Evolutionary conservation across 495 filamentous ascomycete species (phyloP).

Genomic region (Corynascus novoguineensis): DNA sequence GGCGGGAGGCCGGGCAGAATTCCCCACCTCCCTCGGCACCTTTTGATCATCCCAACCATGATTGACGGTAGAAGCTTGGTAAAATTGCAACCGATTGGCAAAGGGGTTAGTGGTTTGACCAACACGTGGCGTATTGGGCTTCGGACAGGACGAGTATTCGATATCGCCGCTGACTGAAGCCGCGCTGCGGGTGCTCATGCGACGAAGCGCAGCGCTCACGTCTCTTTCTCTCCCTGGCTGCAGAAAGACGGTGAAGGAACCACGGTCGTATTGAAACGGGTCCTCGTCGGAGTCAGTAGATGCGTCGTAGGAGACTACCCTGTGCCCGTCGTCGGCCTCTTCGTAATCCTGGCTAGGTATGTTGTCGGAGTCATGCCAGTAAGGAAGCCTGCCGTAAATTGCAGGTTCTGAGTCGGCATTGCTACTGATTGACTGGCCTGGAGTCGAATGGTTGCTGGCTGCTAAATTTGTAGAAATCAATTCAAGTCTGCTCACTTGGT

Average conservation of each 20-base stretch:
- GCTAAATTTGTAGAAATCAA: neutral
- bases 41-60: conserved; percentile 14
- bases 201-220: conserved; percentile 25
- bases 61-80: conserved; percentile 3
- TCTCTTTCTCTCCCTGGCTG: conserved; percentile 26
- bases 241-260: conserved; percentile 22
- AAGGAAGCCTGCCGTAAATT: neutral
- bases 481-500: neutral
- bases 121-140: neutral
- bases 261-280: conserved; percentile 31
- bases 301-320: conserved; percentile 5
- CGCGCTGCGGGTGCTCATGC: conserved; percentile 13
- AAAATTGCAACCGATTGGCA: conserved; percentile 13
- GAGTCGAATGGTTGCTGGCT: neutral
- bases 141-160: neutral
- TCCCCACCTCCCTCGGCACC: conserved; percentile 12
- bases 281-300: conserved; percentile 29
- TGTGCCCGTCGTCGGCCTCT: neutral
- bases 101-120: conserved; percentile 16
- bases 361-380: neutral
- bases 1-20: conserved; percentile 6
- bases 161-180: conserved; percentile 4
- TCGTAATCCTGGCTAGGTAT: neutral
- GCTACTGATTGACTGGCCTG: neutral
- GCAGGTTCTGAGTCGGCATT: neutral